These are phyloP conservation scores for Alternaria ventricosa DNA, from an alignment of 2,329 filamentous ascomycete species.

Conservation along the genomic window DNA sequence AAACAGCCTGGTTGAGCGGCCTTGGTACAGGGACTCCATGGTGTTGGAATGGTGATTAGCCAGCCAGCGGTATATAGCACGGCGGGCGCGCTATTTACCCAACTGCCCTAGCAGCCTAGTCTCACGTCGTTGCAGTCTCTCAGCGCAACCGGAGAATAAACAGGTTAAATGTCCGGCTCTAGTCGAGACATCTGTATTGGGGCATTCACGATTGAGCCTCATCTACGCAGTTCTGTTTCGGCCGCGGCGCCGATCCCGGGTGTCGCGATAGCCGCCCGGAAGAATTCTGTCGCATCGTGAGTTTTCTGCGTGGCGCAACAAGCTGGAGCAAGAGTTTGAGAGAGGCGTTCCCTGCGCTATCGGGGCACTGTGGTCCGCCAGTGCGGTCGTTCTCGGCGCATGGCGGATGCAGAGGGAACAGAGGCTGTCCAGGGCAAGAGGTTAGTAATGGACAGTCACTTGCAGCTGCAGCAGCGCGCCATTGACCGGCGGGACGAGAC, in stretches of 20 bases:
- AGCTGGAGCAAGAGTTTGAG: constrained; percentile 5
- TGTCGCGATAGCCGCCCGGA: constrained; percentile 29
- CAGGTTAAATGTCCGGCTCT: constrained; percentile 28
- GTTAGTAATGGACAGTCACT: constrained; percentile 18
- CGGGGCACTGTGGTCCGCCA: constrained; percentile 8
- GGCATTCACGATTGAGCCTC: constrained; percentile 22
- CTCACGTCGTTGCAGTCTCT: constrained; percentile 8
- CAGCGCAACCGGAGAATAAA: constrained; percentile 18
- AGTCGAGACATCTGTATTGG: constrained; percentile 5
- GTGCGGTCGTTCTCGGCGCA: constrained; percentile 13
- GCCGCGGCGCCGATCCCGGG: constrained; percentile 33
- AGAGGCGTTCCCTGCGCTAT: neutral
- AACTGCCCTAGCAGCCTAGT: constrained; percentile 10
- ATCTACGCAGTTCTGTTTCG: constrained; percentile 25
- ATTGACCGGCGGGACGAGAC: neutral
- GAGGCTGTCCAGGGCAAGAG: constrained; percentile 6
- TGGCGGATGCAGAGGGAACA: constrained; percentile 2
- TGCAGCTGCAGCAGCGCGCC: neutral
- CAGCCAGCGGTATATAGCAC: neutral
- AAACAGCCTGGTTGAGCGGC: neutral
- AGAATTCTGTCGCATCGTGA: constrained; percentile 22
- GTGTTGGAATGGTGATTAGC: constrained; percentile 1
- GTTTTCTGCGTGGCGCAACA: neutral
- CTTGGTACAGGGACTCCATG: constrained; percentile 2
- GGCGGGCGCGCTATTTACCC: constrained; percentile 6